phyloP scores from a whole-genome alignment of 2,329 filamentous ascomycete species.

The Trichoderma breve region DNA sequence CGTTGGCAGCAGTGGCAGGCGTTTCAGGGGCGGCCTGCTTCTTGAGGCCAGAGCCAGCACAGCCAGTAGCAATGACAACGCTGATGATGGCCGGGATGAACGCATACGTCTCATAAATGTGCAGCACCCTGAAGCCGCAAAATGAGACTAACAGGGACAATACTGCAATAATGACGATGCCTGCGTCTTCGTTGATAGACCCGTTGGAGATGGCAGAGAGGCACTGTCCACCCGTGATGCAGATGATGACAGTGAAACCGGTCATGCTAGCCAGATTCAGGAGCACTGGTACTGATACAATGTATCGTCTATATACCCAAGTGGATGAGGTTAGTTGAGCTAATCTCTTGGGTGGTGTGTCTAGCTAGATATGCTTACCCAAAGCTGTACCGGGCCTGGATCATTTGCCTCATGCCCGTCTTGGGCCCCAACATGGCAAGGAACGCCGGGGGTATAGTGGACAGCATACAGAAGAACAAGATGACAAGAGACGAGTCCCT shows the following conservation, averaged over 20 bases:
- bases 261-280: slow-evolving; percentile 62
- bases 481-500: slow-evolving; percentile 58
- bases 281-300: slow-evolving; percentile 58
- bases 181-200: slow-evolving; percentile 50
- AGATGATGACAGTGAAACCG: slow-evolving; percentile 62
- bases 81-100: slow-evolving; percentile 56
- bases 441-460: slow-evolving; percentile 53
- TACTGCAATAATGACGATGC: slow-evolving; percentile 60
- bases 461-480: slow-evolving; percentile 60
- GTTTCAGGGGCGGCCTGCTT: slow-evolving; percentile 44
- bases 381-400: slow-evolving; percentile 63
- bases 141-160: slow-evolving; percentile 60
- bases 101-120: slow-evolving; percentile 57
- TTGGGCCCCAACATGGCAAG: slow-evolving; percentile 58
- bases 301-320: slow-evolving; percentile 43
- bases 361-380: slow-evolving; percentile 39
- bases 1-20: slow-evolving; percentile 43
- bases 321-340: neutral
- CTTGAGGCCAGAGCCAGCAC: slow-evolving; percentile 49
- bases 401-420: slow-evolving; percentile 65
- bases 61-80: slow-evolving; percentile 54
- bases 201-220: slow-evolving; percentile 53
- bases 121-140: slow-evolving; percentile 57
- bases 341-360: neutral
- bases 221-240: slow-evolving; percentile 59